phyloP scores from a whole-genome alignment of 768 basidiomycete species.

The Phlebiopsis gigantea region DNA sequence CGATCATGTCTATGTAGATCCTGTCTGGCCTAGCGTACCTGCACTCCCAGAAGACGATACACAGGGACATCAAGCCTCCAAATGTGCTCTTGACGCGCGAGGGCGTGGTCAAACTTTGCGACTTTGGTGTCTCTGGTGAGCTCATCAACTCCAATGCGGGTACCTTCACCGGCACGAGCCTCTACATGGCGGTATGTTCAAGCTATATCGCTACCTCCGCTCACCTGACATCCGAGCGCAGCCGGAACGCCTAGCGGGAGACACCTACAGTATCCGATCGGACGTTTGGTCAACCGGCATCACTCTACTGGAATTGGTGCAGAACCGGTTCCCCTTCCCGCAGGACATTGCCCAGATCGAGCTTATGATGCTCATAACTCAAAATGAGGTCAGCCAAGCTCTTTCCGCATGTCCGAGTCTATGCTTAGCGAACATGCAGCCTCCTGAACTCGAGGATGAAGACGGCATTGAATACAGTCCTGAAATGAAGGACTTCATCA shows the following conservation, averaged over 20 bases:
- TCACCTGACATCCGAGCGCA: slow-evolving; percentile 25
- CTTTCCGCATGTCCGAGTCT: slow-evolving; percentile 13
- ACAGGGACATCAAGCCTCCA: slow-evolving; percentile 93
- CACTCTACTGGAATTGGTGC: slow-evolving; percentile 87
- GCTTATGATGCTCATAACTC: slow-evolving; percentile 84
- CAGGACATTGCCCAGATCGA: slow-evolving; percentile 91
- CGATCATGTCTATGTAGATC: slow-evolving; percentile 40
- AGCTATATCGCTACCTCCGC: neutral
- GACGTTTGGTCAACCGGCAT: slow-evolving; percentile 99
- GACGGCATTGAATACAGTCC: slow-evolving; percentile 61
- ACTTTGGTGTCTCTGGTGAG: slow-evolving; percentile 98
- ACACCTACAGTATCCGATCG: slow-evolving; percentile 88
- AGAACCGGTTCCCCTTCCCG: slow-evolving; percentile 94
- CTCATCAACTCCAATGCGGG: slow-evolving; percentile 87
- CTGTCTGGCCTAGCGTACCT: slow-evolving; percentile 92
- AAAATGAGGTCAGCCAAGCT: slow-evolving; percentile 52
- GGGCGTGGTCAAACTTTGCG: slow-evolving; percentile 87
- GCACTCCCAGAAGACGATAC: slow-evolving; percentile 87
- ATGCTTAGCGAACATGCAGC: slow-evolving; percentile 37
- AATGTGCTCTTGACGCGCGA: slow-evolving; percentile 87
- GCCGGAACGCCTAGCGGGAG: slow-evolving; percentile 93
- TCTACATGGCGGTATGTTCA: slow-evolving; percentile 93
- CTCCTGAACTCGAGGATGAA: slow-evolving; percentile 79
- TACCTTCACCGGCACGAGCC: slow-evolving; percentile 96
- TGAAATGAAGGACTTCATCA: slow-evolving; percentile 91